Conservation (phyloP, 352 stramenopile species). For the Globisporangium nodosum region DNA sequence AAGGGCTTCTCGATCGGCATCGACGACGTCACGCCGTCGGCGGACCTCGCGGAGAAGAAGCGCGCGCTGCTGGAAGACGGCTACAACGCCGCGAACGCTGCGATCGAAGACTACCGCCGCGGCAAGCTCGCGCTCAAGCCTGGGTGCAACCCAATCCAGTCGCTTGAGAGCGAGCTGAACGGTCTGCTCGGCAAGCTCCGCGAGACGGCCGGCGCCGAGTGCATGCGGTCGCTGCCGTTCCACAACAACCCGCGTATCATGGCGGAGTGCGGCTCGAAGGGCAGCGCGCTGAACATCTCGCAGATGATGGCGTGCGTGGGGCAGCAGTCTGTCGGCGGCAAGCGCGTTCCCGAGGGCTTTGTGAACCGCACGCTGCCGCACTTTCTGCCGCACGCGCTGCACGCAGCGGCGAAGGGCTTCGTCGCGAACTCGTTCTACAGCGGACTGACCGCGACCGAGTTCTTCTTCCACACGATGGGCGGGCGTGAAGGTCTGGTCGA, state of each 20-base stretch:
- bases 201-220: conserved; percentile 96
- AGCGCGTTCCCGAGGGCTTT: conserved; percentile 98
- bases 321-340: conserved; percentile 98
- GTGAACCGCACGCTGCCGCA: conserved; percentile 97
- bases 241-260: conserved; percentile 98
- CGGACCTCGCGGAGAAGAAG: conserved; percentile 94
- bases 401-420: conserved; percentile 98
- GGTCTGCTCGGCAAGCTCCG: conserved; percentile 96
- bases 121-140: conserved; percentile 94
- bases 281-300: conserved; percentile 98
- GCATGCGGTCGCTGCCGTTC: conserved; percentile 97
- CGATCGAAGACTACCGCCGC: conserved; percentile 93
- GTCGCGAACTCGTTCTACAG: conserved; percentile 99
- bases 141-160: conserved; percentile 96
- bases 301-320: conserved; percentile 99
- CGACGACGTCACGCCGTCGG: conserved; percentile 97
- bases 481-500: conserved; percentile 99
- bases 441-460: conserved; percentile 98
- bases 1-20: conserved; percentile 99
- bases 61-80: conserved; percentile 88
- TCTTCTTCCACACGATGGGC: conserved; percentile 99
- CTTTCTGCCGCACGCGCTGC: conserved; percentile 93
- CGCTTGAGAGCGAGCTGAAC: conserved; percentile 98
- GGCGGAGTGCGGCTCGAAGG: conserved; percentile 99
- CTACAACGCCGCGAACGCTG: conserved; percentile 84